Evolutionary conservation across 495 filamentous ascomycete genomes (phyloP).

Genomic region (Hypoxylon trugodes): DNA sequence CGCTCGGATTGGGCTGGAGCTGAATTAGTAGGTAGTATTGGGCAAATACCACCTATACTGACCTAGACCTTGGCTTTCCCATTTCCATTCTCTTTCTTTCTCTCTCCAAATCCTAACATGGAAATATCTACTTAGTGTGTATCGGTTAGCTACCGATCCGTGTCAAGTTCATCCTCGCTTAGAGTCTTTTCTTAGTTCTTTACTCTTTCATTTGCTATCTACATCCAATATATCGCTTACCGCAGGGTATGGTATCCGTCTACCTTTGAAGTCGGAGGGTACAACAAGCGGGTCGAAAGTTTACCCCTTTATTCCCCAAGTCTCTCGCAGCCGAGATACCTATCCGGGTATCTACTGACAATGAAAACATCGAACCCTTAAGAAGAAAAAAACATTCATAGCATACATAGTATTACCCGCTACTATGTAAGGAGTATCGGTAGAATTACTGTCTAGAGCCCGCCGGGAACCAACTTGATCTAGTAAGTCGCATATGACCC

Average conservation of each 20-base stretch:
- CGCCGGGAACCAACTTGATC: constrained; percentile 10
- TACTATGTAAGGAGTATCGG: background rate
- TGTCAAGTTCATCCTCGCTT: constrained; percentile 28
- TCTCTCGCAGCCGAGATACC: no score
- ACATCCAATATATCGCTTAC: background rate
- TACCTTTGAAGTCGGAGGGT: background rate
- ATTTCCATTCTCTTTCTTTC: no score
- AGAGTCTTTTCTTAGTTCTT: no score
- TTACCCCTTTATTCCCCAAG: no score
- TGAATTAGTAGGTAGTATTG: constrained; percentile 26
- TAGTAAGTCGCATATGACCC: background rate
- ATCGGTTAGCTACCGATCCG: constrained; percentile 22
- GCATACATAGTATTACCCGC: no score
- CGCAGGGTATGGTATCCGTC: background rate
- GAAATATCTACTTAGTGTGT: background rate
- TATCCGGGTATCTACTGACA: background rate
- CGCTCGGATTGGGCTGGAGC: constrained; percentile 34
- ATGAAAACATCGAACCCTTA: no score
- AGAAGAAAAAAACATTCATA: no score
- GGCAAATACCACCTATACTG: constrained; percentile 6
- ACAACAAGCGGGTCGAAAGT: background rate
- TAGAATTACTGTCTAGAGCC: constrained; percentile 9
- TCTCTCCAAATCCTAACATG: constrained; percentile 17
- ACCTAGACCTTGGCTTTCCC: constrained; percentile 3
- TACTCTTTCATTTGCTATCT: constrained; percentile 8